phyloP scores from a whole-genome alignment of 1,284 basidiomycete genomes.

The Apiotrichum veenhuisii region DNA sequence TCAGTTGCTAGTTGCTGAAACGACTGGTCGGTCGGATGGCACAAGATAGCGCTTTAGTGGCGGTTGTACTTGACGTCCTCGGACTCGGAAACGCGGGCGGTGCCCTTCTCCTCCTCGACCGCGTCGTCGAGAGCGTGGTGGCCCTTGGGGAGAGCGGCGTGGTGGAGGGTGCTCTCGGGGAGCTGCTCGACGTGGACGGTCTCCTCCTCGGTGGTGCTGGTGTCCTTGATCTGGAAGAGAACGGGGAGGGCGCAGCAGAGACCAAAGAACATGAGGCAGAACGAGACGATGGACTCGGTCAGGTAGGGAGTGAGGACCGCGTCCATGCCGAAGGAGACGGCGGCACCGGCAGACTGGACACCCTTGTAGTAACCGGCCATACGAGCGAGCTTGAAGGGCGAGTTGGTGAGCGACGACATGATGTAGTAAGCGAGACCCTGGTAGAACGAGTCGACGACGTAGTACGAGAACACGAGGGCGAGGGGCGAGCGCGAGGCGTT shows the following conservation, averaged over 20 bases:
- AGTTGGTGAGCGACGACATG: slow-evolving; percentile 31
- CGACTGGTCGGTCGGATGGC: too few relatives aligned
- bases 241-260: slow-evolving; percentile 34
- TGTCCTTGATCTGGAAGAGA: slow-evolving; percentile 28
- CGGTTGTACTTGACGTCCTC: neutral
- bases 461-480: slow-evolving; percentile 28
- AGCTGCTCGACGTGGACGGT: slow-evolving; percentile 35
- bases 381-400: slow-evolving; percentile 44
- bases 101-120: slow-evolving; percentile 6
- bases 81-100: neutral
- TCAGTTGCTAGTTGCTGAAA: too few relatives aligned
- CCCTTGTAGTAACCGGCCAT: slow-evolving; percentile 49
- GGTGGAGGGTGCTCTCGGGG: slow-evolving; percentile 17
- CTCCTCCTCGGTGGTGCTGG: slow-evolving; percentile 31
- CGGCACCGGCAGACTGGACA: slow-evolving; percentile 47
- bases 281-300: slow-evolving; percentile 38
- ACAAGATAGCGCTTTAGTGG: too few relatives aligned
- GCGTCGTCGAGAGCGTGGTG: slow-evolving; percentile 17
- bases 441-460: slow-evolving; percentile 45
- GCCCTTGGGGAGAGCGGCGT: slow-evolving; percentile 31
- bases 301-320: slow-evolving; percentile 47
- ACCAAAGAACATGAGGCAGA: slow-evolving; percentile 33
- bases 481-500: slow-evolving; percentile 3
- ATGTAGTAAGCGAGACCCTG: slow-evolving; percentile 47
- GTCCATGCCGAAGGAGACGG: slow-evolving; percentile 55